These are phyloP conservation scores for Pythium rhizo-oryzae DNA, from an alignment of 352 stramenopile genomes.

Conservation along the genomic window DNA sequence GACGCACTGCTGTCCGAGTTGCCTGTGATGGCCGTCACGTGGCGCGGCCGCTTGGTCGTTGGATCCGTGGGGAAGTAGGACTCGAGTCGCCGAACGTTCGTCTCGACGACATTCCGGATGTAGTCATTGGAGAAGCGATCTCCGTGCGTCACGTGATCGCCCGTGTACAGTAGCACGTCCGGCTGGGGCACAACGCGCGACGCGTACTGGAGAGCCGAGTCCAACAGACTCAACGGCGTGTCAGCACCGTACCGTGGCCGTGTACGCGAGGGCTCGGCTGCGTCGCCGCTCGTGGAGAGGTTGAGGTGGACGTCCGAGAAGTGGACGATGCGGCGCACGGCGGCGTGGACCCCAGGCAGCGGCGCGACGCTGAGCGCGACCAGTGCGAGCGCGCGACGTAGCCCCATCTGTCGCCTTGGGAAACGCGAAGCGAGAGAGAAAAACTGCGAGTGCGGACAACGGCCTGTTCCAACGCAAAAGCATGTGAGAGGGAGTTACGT, in stretches of 20 bases:
- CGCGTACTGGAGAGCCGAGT: constrained; percentile 71
- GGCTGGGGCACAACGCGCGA: constrained; percentile 54
- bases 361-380: neutral
- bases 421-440: neutral
- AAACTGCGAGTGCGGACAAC: neutral
- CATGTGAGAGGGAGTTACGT: neutral
- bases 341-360: neutral
- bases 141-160: constrained; percentile 75
- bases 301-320: constrained; percentile 89
- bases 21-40: constrained; percentile 78
- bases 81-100: constrained; percentile 69
- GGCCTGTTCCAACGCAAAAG: neutral
- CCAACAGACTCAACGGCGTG: constrained; percentile 55
- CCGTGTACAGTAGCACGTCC: constrained; percentile 82
- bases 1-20: constrained; percentile 72
- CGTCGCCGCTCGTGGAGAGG: constrained; percentile 50
- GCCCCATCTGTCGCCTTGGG: neutral
- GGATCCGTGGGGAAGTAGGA: constrained; percentile 57
- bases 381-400: constrained; percentile 2
- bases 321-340: constrained; percentile 55
- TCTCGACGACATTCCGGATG: constrained; percentile 60
- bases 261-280: constrained; percentile 36
- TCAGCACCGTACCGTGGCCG: constrained; percentile 58
- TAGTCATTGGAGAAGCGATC: constrained; percentile 55
- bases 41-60: constrained; percentile 27